A percentile compares a stretch with the other conserved stretches of the same genome.
Conservation (phyloP, 495 filamentous ascomycete species). For the Trichoderma gamsii region DNA sequence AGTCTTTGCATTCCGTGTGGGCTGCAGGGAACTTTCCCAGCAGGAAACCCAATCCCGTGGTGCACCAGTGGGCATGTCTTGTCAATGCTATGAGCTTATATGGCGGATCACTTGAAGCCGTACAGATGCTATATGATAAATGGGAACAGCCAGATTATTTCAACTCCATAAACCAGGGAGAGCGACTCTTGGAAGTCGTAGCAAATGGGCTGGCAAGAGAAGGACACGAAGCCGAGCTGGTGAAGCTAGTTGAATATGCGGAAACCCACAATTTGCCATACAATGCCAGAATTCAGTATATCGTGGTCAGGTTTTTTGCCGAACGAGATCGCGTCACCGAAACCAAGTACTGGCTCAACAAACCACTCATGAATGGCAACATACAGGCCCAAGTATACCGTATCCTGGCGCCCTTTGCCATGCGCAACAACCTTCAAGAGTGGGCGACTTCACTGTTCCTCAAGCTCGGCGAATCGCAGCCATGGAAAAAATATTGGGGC, state of each 20-base stretch:
- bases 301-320: conserved; percentile 50
- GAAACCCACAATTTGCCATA: conserved; percentile 29
- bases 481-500: conserved; percentile 55
- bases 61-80: conserved; percentile 42
- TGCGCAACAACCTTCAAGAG: conserved; percentile 49
- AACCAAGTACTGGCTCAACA: conserved; percentile 60
- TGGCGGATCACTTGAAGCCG: conserved; percentile 55
- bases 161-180: neutral
- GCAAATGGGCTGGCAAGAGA: conserved; percentile 57
- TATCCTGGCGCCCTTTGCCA: conserved; percentile 43
- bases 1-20: conserved; percentile 38
- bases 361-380: conserved; percentile 42
- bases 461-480: conserved; percentile 44
- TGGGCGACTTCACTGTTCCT: conserved; percentile 62
- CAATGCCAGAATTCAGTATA: conserved; percentile 35
- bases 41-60: neutral
- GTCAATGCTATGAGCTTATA: conserved; percentile 52
- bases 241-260: conserved; percentile 34
- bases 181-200: conserved; percentile 1
- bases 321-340: conserved; percentile 41
- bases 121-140: conserved; percentile 42
- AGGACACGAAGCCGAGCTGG: conserved; percentile 50
- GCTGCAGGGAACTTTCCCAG: neutral
- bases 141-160: conserved; percentile 19
- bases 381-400: conserved; percentile 42